Evolutionary conservation across 176 grass and related monocot genomes (phyloP).

Genomic region (Zoysia pacifica): DNA sequence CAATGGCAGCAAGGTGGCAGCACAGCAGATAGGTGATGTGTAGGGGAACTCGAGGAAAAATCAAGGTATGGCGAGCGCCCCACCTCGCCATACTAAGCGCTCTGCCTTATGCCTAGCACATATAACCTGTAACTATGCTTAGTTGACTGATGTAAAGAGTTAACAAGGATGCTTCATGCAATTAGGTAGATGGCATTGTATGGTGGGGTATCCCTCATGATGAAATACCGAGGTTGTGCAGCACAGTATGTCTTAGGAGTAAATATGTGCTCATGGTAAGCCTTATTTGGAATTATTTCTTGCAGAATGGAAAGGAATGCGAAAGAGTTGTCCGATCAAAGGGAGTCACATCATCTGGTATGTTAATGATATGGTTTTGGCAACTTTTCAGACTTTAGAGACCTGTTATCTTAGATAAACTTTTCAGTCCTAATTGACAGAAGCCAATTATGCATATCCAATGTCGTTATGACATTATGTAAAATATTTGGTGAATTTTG

Average conservation of each 20-base stretch:
- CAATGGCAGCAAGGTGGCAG: too few species aligned
- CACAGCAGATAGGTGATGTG: too few species aligned
- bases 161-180: background rate
- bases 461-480: background rate
- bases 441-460: background rate
- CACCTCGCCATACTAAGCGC: too few species aligned
- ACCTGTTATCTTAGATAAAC: background rate
- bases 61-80: too few species aligned
- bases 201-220: background rate
- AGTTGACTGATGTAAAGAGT: background rate
- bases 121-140: background rate
- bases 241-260: slow-evolving; percentile 13
- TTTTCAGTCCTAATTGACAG: background rate
- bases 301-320: slow-evolving; percentile 44
- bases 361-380: slow-evolving; percentile 32
- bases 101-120: too few species aligned
- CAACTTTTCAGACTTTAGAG: slow-evolving; percentile 1
- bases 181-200: slow-evolving; percentile 2
- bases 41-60: too few species aligned
- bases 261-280: background rate
- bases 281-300: slow-evolving; percentile 32
- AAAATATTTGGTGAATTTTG: slow-evolving; percentile 15
- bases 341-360: slow-evolving; percentile 65
- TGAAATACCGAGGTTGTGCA: slow-evolving; percentile 11
- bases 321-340: slow-evolving; percentile 51